A percentile compares a stretch with the other conserved stretches of the same genome.
These are phyloP conservation scores for Cinchona pubescens DNA, from an alignment of 257 asterid species.

Conservation along the genomic window DNA sequence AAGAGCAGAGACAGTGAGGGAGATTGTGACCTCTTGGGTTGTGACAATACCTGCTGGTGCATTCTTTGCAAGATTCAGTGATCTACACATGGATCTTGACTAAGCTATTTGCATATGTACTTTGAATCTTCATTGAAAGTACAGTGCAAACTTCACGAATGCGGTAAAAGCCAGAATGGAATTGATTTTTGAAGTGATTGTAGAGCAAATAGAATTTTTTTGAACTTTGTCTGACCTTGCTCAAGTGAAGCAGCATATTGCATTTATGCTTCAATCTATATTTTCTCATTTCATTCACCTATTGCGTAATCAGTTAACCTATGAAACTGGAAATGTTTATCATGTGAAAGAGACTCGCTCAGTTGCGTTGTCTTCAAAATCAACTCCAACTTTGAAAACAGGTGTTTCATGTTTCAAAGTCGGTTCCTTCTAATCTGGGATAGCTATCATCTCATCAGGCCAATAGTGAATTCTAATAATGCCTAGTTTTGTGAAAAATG, in stretches of 20 bases:
- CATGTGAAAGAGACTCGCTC: not conserved
- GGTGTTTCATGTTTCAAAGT: not conserved
- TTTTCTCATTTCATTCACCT: not conserved
- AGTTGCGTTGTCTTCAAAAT: not conserved
- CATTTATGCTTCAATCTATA: not conserved
- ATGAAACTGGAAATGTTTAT: not conserved
- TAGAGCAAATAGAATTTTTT: constrained; percentile 9
- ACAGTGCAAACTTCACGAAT: constrained; percentile 19
- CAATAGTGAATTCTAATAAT: not conserved
- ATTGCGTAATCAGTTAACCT: not conserved
- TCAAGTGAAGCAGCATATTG: not conserved
- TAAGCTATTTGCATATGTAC: constrained; percentile 51
- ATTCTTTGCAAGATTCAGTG: constrained; percentile 63
- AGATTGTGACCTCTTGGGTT: constrained; percentile 85
- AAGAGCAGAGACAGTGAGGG: constrained; percentile 85
- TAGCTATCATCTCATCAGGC: not conserved
- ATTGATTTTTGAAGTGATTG: constrained; percentile 26
- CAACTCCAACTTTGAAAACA: not conserved
- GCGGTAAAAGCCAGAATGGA: constrained; percentile 22
- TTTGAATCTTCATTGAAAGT: constrained; percentile 35
- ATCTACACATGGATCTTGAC: constrained; percentile 79
- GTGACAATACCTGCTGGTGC: constrained; percentile 94
- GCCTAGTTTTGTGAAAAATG: not conserved
- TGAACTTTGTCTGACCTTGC: constrained; percentile 8
- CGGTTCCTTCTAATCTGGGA: not conserved